These are phyloP conservation scores for Torrubiellomyces zombiae DNA, from an alignment of 2,329 filamentous ascomycete genomes.

Conservation along the genomic window DNA sequence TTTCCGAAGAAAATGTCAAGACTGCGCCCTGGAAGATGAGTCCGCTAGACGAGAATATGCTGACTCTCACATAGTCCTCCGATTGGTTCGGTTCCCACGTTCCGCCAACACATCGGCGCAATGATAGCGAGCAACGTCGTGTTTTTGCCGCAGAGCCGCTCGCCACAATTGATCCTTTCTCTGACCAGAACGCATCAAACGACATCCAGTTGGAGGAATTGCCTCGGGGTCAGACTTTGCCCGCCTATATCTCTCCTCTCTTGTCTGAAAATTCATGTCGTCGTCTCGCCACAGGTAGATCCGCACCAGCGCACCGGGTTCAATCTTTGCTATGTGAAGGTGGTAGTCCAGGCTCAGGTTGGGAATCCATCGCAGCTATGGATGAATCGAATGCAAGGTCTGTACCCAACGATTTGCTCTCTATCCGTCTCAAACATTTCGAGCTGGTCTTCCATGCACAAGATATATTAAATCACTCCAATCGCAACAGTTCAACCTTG, in stretches of 20 bases:
- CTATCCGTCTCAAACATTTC: background rate
- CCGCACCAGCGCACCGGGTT: background rate
- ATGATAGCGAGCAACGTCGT: no score
- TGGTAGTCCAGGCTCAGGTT: conserved; percentile 9
- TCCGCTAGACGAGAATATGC: no score
- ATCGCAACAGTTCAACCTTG: background rate
- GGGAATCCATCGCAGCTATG: conserved; percentile 14
- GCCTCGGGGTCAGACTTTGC: background rate
- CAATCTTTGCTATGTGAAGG: background rate
- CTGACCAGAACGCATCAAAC: no score
- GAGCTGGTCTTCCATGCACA: background rate
- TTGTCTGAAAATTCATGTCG: background rate
- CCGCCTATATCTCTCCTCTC: background rate
- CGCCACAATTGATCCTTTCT: no score
- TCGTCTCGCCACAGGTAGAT: background rate
- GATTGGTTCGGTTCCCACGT: no score
- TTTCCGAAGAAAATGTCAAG: no score
- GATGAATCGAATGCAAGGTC: conserved; percentile 7
- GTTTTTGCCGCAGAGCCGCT: no score
- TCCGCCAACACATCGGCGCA: no score
- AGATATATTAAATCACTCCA: background rate
- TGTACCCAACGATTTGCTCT: background rate
- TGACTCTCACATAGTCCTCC: no score
- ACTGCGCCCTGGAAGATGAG: no score
- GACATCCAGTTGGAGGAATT: background rate